These are phyloP conservation scores for Xylariaceae sp. DNA, from an alignment of 2,329 filamentous ascomycete genomes.

Conservation along the genomic window DNA sequence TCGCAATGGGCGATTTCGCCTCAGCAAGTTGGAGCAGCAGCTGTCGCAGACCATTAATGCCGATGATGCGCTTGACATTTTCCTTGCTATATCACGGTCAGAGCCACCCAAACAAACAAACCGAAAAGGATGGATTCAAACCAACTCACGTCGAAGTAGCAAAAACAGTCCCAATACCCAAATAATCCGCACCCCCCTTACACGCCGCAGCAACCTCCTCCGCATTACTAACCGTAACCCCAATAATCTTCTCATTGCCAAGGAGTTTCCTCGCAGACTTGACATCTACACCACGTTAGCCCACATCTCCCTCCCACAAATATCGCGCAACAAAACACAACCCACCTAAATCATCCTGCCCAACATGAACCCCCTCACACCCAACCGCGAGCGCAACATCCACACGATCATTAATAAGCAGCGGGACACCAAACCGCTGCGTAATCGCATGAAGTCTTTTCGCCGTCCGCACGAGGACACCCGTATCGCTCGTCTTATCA, in stretches of 20 bases:
- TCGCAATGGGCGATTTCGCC: slow-evolving; percentile 43
- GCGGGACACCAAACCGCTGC: slow-evolving; percentile 60
- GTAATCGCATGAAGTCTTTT: slow-evolving; percentile 68
- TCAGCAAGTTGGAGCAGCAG: slow-evolving; percentile 59
- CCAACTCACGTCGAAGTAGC: slow-evolving; percentile 67
- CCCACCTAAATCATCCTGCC: slow-evolving; percentile 84
- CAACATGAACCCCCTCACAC: slow-evolving; percentile 89
- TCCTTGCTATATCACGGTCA: slow-evolving; percentile 57
- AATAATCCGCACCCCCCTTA: slow-evolving; percentile 74
- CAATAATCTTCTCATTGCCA: slow-evolving; percentile 74
- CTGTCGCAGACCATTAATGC: slow-evolving; percentile 61
- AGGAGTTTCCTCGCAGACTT: slow-evolving; percentile 64
- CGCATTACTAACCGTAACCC: slow-evolving; percentile 73
- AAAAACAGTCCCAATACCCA: slow-evolving; percentile 87
- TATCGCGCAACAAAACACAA: too few species aligned
- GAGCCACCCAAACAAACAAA: neutral
- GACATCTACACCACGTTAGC: slow-evolving; percentile 42
- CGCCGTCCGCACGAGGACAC: slow-evolving; percentile 63
- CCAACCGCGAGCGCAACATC: slow-evolving; percentile 81
- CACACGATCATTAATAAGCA: slow-evolving; percentile 89
- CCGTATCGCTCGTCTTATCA: slow-evolving; percentile 78
- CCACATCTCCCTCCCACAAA: too few species aligned
- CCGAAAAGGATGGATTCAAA: neutral
- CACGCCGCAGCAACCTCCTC: slow-evolving; percentile 70
- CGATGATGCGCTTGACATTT: slow-evolving; percentile 78